Base-by-base conservation (phyloP, 192 early-diverging fungal species). In the Backusella mclennaniae region DNA sequence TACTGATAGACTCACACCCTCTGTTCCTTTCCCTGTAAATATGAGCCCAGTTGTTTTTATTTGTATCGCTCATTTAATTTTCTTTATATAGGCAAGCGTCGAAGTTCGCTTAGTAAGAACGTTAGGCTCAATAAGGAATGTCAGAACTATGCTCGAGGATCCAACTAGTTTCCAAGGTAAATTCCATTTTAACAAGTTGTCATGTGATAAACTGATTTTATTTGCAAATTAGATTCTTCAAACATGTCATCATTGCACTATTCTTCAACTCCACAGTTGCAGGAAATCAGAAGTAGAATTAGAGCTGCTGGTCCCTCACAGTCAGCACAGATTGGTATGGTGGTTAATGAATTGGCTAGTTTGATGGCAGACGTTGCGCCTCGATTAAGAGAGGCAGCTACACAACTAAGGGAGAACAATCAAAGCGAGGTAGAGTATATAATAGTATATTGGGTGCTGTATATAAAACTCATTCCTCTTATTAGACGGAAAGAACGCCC, bases 11-110 rank as follows among this genome's bases (percentile, higher is more conserved):
- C 19, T 72, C 0, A 35, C 75, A 56, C 42, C 80, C 11, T 63
- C 76, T 21, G 46, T 73, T 36, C 80, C 80, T 15, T 82, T 82
- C 68, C 73, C 80, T 23, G 80, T 82, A 76, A 82, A 14, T 12
- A 46, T 5, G 49, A 23, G 29, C 49, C 39, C 6, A 41, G 6
- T 12, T 12, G 9, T 12, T 49, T 29, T 26, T 39, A 35, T 69
- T 41, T 41, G 0, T 29, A 19, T 35, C 12, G 35, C 29, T 70
- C 15, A 26, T 36, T 35, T 21, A 17, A 69, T 56, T 59, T 33
- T 63, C 71, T 52, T 72, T 67, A 33, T 46, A 0, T 41, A 82
- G 76, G 70, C 80, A 29, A 74, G 67, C 19, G 63, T 82, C 11
- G 80, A 82, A 82, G 70, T 78, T 11, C 66, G 80, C 23, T 70